Conservation (phyloP, 164 flowering plant species). For the Litsea cubeba region DNA sequence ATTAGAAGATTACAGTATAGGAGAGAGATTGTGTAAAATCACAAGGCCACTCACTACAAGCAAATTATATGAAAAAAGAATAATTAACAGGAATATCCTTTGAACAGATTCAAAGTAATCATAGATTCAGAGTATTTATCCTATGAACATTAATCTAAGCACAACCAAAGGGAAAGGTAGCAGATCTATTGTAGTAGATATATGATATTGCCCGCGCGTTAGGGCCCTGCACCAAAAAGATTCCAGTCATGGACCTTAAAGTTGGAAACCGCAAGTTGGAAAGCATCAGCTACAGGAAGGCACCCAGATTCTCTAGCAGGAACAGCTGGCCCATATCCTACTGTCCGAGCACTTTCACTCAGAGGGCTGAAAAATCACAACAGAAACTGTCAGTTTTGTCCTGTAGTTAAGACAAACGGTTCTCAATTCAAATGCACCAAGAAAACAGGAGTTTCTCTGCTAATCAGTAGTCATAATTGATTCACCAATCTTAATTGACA, state of each 20-base stretch:
- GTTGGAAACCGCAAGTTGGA: slow-evolving; percentile 53
- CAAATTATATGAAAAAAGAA: no score
- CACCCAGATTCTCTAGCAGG: slow-evolving; percentile 62
- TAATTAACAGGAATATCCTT: no score
- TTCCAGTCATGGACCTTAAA: slow-evolving; percentile 85
- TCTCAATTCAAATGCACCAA: not conserved
- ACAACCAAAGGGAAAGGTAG: not conserved
- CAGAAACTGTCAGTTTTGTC: not conserved
- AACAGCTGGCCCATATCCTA: slow-evolving; percentile 63
- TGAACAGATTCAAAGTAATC: not conserved
- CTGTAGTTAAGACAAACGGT: not conserved
- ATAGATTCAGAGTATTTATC: not conserved
- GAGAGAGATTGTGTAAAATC: no score
- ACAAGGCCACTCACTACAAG: no score
- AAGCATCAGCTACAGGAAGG: slow-evolving; percentile 64
- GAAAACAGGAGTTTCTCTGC: not conserved
- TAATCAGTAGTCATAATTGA: no score
- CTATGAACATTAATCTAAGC: not conserved
- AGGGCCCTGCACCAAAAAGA: slow-evolving; percentile 42
- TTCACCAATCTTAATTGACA: not conserved
- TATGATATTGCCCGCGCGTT: not conserved
- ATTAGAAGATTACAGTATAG: no score
- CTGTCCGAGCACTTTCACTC: slow-evolving; percentile 66
- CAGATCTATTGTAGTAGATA: not conserved
- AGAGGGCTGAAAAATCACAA: slow-evolving; percentile 51